Percentiles rank a stretch among this genome's conserved stretches.
These are phyloP conservation scores for Crithidia mellificae DNA, from an alignment of 208 protist species.

Conservation along the genomic window DNA sequence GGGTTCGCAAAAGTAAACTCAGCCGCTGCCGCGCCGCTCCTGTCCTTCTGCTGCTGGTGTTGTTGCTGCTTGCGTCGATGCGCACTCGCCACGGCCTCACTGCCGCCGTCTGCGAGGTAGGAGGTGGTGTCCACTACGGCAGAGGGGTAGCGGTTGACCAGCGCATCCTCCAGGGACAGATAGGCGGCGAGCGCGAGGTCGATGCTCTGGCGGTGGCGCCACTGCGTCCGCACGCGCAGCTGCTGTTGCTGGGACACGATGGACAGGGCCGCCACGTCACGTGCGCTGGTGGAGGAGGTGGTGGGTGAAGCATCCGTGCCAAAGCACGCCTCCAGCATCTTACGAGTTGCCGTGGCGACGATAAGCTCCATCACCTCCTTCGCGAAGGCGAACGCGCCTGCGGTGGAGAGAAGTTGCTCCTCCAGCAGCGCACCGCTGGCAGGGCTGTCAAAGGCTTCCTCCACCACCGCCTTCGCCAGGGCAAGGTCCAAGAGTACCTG, in stretches of 20 bases:
- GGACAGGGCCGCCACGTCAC: conserved; percentile 5
- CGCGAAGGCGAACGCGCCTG: conserved; percentile 51
- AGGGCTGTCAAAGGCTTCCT: conserved; percentile 63
- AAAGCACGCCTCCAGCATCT: conserved; percentile 42
- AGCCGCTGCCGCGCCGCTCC: background rate
- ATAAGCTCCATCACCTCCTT: conserved; percentile 40
- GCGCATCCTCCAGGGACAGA: conserved; percentile 30
- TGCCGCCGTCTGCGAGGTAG: conserved; percentile 33
- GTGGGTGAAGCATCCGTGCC: conserved; percentile 1
- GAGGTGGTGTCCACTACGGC: conserved; percentile 29
- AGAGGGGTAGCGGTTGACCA: conserved; percentile 26
- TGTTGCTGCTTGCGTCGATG: conserved; percentile 5
- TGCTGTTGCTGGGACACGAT: conserved; percentile 32
- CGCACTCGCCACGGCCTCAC: background rate
- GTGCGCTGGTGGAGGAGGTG: background rate
- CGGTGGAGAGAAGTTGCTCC: conserved; percentile 44
- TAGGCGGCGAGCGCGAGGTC: conserved; percentile 27
- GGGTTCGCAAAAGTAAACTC: conserved; percentile 14
- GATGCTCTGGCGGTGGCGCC: conserved; percentile 26
- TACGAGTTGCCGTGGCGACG: conserved; percentile 20
- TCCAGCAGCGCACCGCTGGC: conserved; percentile 51
- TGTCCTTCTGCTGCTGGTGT: background rate
- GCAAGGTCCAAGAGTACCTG: conserved; percentile 69
- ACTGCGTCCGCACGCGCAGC: conserved; percentile 27
- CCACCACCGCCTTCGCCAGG: conserved; percentile 66